A percentile compares a stretch with the other conserved stretches of the same genome.
These are phyloP conservation scores for Diplodia intermedia DNA, from an alignment of 2,329 filamentous ascomycete genomes.

Conservation along the genomic window DNA sequence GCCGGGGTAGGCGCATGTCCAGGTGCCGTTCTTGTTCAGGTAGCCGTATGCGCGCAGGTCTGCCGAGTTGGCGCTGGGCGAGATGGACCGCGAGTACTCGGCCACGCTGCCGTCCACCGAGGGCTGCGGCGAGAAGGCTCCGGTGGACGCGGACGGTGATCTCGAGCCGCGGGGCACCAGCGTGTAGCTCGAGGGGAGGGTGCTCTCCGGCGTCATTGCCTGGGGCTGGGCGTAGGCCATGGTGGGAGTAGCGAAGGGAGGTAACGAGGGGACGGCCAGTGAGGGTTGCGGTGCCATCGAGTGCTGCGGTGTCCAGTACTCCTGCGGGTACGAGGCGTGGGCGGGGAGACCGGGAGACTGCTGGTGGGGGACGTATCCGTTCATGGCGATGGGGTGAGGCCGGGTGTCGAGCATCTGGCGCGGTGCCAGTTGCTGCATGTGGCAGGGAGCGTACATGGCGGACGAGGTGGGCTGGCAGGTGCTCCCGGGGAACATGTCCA, in stretches of 20 bases:
- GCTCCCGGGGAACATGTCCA: constrained; percentile 48
- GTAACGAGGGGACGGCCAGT: constrained; percentile 28
- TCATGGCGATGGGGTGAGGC: constrained; percentile 19
- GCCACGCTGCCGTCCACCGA: constrained; percentile 31
- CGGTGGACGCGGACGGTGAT: constrained; percentile 29
- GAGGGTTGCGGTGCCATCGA: constrained; percentile 26
- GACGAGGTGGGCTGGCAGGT: constrained; percentile 46
- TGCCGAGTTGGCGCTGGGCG: constrained; percentile 45
- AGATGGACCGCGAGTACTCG: constrained; percentile 46
- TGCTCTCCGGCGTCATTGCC: constrained; percentile 28
- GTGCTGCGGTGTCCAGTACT: constrained; percentile 31
- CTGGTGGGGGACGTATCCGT: constrained; percentile 29
- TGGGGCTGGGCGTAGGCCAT: constrained; percentile 29
- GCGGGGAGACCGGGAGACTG: constrained; percentile 7
- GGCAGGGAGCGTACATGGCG: constrained; percentile 32
- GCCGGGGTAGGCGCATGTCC: constrained; percentile 65
- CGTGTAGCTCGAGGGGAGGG: constrained; percentile 31
- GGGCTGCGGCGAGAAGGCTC: constrained; percentile 30
- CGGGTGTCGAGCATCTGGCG: constrained; percentile 24
- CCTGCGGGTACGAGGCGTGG: constrained; percentile 28
- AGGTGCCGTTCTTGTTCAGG: constrained; percentile 57
- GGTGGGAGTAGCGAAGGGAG: constrained; percentile 28
- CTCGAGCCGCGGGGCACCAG: constrained; percentile 23
- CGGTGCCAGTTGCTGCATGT: constrained; percentile 30
- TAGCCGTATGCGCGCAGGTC: constrained; percentile 53